Evolutionary conservation across 495 filamentous ascomycete genomes (phyloP), one percentile per base, ranked within the genome.

Genomic region (Penicillium samsonianum): DNA sequence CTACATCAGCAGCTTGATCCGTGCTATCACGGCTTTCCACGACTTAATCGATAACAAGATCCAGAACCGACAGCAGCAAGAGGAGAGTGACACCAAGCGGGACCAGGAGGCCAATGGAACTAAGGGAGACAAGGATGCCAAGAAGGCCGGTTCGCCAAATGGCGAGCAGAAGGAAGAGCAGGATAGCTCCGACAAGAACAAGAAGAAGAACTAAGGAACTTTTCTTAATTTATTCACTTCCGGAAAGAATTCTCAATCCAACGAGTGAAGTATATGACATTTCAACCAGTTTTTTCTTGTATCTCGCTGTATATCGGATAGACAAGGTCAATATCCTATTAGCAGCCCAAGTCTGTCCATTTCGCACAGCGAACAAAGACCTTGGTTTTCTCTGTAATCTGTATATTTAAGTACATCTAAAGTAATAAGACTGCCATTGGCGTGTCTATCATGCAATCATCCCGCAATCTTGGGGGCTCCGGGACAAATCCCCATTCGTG

Each of bases 21-120:
- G 94, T 40, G 95, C 95, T 30, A 98, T 98, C 66, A 98, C 94
- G 8, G 95, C 94, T 14, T 98, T 98, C 86, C 94, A 98, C 72
- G 94, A 98, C 73, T 78, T 98, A 60, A 98, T 98, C 65, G 94
- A 98, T 81, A 98, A 98, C 78, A 98, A 98, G 87, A 96, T 98
- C 59, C 94, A 98, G 79, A 98, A 98, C 77, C 79, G 92, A 65
- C 93, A 96, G 76, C 90, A 93, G 70, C 91, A 95, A 73, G 94
- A 96, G 68, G 94, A 98, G 71, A 91, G 89, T 73, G 91, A 97
- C 62, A 84, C 83, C 53, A 89, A 88, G 81, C 87, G 89, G 73
- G 86, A 89, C 47, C 88, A 90, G 59, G 73, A 79, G 57, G 72
- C 74, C 42, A 84, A 80, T 56, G 73, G 70, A 37, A 70, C 65